Conservation (phyloP, 306 rosid species). For the Hippophae gyantsensis region DNA sequence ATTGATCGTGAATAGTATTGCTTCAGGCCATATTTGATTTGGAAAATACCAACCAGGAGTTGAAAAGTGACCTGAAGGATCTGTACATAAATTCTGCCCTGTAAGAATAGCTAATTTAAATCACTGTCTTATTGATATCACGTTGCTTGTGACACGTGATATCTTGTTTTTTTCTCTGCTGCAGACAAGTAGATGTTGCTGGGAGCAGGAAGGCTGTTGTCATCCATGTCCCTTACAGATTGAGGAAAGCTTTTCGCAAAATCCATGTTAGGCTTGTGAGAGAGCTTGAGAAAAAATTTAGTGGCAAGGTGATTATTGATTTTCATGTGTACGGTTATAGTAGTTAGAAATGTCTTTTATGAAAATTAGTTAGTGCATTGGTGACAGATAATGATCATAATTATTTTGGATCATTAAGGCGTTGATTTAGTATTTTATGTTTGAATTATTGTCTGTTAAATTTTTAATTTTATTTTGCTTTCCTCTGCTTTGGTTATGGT, state of each 20-base stretch:
- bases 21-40: slow-evolving; percentile 66
- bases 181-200: slow-evolving; percentile 67
- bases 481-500: not conserved
- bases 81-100: slow-evolving; percentile 70
- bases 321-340: not conserved
- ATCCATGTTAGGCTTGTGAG: slow-evolving; percentile 72
- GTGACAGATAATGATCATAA: too few species aligned
- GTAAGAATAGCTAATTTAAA: slow-evolving; percentile 31
- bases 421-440: too few species aligned
- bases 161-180: slow-evolving; percentile 1
- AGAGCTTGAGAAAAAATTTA: slow-evolving; percentile 89
- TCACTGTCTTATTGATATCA: not conserved
- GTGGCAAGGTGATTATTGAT: slow-evolving; percentile 56
- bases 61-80: slow-evolving; percentile 89
- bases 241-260: slow-evolving; percentile 74
- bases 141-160: not conserved
- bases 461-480: not conserved
- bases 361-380: not conserved
- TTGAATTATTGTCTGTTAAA: too few species aligned
- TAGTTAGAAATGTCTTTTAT: too few species aligned
- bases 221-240: slow-evolving; percentile 59
- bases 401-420: not conserved
- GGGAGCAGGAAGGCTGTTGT: slow-evolving; percentile 78
- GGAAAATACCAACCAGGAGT: slow-evolving; percentile 68
- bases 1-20: not conserved